Evolutionary conservation across 2,329 filamentous ascomycete genomes (phyloP).

Genomic region (Pseudogymnoascus sp.): DNA sequence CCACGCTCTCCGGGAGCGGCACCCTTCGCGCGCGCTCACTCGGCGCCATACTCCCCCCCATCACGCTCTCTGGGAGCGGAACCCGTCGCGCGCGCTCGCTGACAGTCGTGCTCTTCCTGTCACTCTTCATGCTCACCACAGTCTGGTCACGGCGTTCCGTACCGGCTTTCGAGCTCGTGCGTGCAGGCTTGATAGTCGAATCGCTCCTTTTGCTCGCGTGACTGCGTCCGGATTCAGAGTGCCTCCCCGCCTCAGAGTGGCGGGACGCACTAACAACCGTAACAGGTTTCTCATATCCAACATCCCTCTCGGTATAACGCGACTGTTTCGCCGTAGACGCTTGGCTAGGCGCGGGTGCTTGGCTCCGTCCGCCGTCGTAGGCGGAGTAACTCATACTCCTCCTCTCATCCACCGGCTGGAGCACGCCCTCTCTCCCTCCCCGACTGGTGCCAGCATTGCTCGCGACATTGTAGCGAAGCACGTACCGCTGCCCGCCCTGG

Average conservation of each 20-base stretch:
- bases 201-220: not conserved
- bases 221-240: not conserved
- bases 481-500: not conserved
- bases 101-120: conserved; percentile 1
- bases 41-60: conserved; percentile 34
- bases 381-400: conserved; percentile 5
- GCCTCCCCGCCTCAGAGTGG: not conserved
- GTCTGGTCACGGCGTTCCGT: not conserved
- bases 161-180: not conserved
- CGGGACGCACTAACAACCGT: not conserved
- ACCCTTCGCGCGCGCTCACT: conserved; percentile 19
- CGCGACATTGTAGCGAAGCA: not conserved
- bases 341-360: not conserved
- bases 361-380: not conserved
- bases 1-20: conserved; percentile 24
- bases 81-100: conserved; percentile 19
- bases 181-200: conserved; percentile 13
- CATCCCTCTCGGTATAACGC: not conserved
- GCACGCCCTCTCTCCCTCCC: not conserved
- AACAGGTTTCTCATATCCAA: not conserved
- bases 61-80: conserved; percentile 22
- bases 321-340: not conserved
- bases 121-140: conserved; percentile 3
- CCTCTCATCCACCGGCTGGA: not conserved
- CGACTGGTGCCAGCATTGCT: not conserved